Evolutionary conservation across 2,329 filamentous ascomycete genomes (phyloP), one percentile per base, ranked within the genome.

Genomic region (Diaporthe helianthi): DNA sequence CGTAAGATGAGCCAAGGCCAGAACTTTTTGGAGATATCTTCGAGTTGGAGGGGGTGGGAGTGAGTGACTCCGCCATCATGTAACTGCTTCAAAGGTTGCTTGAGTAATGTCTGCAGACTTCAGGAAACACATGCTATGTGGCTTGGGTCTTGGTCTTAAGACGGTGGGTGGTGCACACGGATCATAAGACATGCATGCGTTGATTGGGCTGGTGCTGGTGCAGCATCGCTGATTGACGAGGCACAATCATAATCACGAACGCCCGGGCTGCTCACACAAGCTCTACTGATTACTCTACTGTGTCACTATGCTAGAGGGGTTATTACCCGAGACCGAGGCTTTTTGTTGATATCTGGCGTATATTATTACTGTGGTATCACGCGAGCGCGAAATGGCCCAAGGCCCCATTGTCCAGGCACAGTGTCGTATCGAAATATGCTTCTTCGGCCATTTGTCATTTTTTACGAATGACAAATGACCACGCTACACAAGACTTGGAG

Each of bases 371-470:
- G n/a, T n/a, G n/a, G n/a, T n/a, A 47, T 61, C 58, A 61, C 47
- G 58, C 58, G 58, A 61, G 41, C 12, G 41, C 47, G 47, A 33
- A 24, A 52, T 15, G 22, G 24, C 15, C 38, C 47, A 65, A 44
- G 61, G 22, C 51, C n/a, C n/a, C 51, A n/a, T 8, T 24, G 53
- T 46, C 47, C 52, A 67, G 49, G 64, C 49, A 41, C 52, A 58
- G 44, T 67, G 52, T 67, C 46, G 41, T 33, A 67, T 58, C 58
- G 58, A 22, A 67, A 67, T 38, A 67, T 67, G 65, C 65, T 67
- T 67, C 52, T 67, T 36, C 31, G 64, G 41, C 38, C 22, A 51
- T n/a, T 46, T 51, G 36, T 53, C 52, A 31, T 29, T 63, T 26
- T 29, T 63, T 26, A 38, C 36, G 36, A 38, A 38, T 12, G 36